These are phyloP conservation scores for Borovskyia barvae DNA, from an alignment of 208 protist genomes.

Conservation along the genomic window DNA sequence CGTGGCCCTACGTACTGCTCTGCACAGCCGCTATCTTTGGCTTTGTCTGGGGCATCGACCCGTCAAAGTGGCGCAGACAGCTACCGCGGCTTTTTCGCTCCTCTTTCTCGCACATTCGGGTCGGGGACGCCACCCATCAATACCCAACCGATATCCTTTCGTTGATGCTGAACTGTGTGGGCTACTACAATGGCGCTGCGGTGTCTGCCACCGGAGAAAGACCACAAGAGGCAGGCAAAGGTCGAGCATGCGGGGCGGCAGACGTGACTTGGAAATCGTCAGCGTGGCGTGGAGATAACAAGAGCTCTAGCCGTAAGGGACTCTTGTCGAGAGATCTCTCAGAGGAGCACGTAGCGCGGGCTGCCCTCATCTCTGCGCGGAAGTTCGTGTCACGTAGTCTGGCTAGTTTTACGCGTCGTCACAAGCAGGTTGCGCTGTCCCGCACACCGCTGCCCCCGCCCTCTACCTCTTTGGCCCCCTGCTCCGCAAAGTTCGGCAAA, in stretches of 20 bases:
- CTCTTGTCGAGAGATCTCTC: slow-evolving; percentile 11
- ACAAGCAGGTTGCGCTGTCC: slow-evolving; percentile 22
- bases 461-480: neutral
- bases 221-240: neutral
- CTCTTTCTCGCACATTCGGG: slow-evolving; percentile 75
- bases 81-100: slow-evolving; percentile 78
- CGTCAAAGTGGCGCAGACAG: slow-evolving; percentile 51
- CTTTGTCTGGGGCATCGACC: slow-evolving; percentile 60
- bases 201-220: neutral
- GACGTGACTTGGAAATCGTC: neutral
- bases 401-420: slow-evolving; percentile 44
- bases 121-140: slow-evolving; percentile 21
- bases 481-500: neutral
- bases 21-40: slow-evolving; percentile 73
- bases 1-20: slow-evolving; percentile 82
- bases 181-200: slow-evolving; percentile 32
- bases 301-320: too few species aligned
- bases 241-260: neutral
- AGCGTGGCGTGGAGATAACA: too few species aligned
- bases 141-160: slow-evolving; percentile 82
- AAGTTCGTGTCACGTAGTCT: slow-evolving; percentile 69
- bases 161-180: slow-evolving; percentile 70
- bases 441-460: slow-evolving; percentile 12
- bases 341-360: slow-evolving; percentile 28
- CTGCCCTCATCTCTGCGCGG: slow-evolving; percentile 49